Percentiles rank a stretch among this genome's conserved stretches.
These are phyloP conservation scores for Hylodesmum podocarpum DNA, from an alignment of 306 rosid genomes.

Conservation along the genomic window DNA sequence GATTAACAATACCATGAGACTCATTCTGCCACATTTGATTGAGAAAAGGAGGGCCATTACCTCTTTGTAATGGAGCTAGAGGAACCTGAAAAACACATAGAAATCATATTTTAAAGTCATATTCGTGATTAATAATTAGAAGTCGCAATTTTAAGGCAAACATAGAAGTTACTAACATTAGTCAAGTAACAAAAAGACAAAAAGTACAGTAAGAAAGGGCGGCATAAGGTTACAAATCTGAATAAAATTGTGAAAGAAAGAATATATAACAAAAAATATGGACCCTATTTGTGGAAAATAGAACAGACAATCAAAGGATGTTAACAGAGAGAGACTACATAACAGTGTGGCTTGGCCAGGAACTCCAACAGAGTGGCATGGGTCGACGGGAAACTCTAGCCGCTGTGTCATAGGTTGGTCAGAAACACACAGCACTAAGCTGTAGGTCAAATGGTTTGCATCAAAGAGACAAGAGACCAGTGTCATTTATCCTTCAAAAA, in stretches of 20 bases:
- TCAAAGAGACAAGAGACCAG: background rate
- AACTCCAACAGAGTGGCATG: background rate
- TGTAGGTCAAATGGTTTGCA: background rate
- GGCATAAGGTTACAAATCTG: background rate
- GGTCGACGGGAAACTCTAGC: background rate
- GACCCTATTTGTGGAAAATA: background rate
- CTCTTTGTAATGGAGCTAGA: constrained; percentile 71
- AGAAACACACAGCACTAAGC: background rate
- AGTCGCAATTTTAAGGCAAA: too few species aligned
- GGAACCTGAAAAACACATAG: constrained; percentile 67
- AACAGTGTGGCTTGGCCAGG: background rate
- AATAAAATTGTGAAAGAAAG: background rate
- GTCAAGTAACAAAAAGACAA: too few species aligned
- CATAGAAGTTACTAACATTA: too few species aligned
- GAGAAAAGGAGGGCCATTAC: constrained; percentile 50
- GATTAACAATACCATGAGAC: constrained; percentile 46
- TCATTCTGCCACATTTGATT: constrained; percentile 60
- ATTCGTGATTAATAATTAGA: too few species aligned
- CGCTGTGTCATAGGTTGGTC: too few species aligned
- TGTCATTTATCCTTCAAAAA: background rate
- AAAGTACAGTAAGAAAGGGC: too few species aligned
- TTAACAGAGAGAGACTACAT: background rate
- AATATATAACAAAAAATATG: background rate
- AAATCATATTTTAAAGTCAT: constrained; percentile 22
- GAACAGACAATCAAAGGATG: background rate